Conservation (phyloP, 202 grass and related monocot genomes). For the Panicum hallii region DNA sequence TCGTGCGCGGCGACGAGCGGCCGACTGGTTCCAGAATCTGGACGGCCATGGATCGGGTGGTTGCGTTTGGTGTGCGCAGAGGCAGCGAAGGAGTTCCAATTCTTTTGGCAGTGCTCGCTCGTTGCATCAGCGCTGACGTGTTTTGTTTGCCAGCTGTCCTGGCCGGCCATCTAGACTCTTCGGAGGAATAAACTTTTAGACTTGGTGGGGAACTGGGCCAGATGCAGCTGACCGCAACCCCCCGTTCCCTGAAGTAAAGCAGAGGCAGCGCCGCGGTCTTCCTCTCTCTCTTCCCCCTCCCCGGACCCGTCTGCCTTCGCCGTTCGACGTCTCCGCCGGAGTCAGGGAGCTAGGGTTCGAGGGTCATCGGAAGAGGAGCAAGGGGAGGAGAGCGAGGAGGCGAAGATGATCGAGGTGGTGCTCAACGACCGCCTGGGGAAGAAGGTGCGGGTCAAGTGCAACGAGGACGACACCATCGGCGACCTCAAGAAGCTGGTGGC, state of each 20-base stretch:
- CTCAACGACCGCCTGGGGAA: constrained; percentile 96
- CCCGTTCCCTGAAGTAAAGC: neutral
- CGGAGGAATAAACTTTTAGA: neutral
- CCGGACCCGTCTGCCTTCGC: neutral
- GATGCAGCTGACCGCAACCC: neutral
- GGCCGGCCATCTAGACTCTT: neutral
- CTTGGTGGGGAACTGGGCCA: neutral
- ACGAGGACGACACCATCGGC: constrained; percentile 97
- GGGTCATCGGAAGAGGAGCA: neutral
- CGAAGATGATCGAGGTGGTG: constrained; percentile 98
- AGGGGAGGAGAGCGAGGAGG: neutral
- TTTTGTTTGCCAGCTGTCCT: neutral
- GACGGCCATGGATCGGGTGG: too few relatives aligned
- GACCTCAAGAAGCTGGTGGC: constrained; percentile 99
- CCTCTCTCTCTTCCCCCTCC: neutral
- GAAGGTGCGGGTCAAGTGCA: constrained; percentile 99
- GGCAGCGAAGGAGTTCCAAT: neutral
- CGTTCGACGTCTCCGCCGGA: neutral
- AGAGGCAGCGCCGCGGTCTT: neutral
- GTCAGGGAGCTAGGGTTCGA: neutral
- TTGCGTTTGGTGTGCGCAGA: too few relatives aligned
- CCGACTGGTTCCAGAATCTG: too few relatives aligned
- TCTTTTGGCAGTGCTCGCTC: neutral
- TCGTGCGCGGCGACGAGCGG: too few relatives aligned
- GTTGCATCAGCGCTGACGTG: constrained; percentile 9